Evolutionary conservation across 352 stramenopile species (phyloP), one percentile per base, ranked within the genome.

Genomic region (Pythium utonaiense): DNA sequence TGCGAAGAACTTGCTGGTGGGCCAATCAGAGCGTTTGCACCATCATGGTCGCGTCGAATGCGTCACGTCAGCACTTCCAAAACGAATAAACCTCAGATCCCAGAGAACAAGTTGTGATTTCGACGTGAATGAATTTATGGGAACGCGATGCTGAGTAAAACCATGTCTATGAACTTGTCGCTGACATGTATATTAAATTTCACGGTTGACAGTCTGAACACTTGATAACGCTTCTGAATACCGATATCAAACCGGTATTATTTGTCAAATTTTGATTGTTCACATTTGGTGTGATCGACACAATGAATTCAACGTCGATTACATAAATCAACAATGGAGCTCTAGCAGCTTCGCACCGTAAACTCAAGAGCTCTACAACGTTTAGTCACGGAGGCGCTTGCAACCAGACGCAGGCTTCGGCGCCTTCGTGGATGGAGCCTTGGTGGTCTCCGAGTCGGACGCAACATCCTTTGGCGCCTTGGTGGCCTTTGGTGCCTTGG

Each of bases 11-110:
- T 28, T 16, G 25, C 16, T 12, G 10, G 34, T 30, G 22, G 57
- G 7, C 34, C 13, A 57, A 45, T 47, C 34, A 27, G 47, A 56
- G 13, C 51, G 62, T 53, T 64, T 64, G 55, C 55, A 45, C 33
- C 52, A 61, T 48, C 50, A 31, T 12, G 17, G 9, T 60, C 44
- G 44, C 60, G 44, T 57, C 44, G 52, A 19, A 48, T 22, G 50
- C 58, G 58, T 66, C 58, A 59, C 41, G 3, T 3, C 36, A 52
- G 1, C 12, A 38, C 57, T 48, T 64, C 12, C 36, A 14, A 52
- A 34, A 30, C 8, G 0, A 14, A 64, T 64, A 64, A 52, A 38
- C 41, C 40, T 49, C 57, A 52, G 38, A 45, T 40, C 1, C 14
- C 19, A 22, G 57, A 64, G 57, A 64, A 64, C 34, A 64, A 28